A percentile compares a stretch with the other conserved stretches of the same genome.
Evolutionary conservation across 176 grass and related monocot genomes (phyloP).

Genomic region (Lolium perenne): DNA sequence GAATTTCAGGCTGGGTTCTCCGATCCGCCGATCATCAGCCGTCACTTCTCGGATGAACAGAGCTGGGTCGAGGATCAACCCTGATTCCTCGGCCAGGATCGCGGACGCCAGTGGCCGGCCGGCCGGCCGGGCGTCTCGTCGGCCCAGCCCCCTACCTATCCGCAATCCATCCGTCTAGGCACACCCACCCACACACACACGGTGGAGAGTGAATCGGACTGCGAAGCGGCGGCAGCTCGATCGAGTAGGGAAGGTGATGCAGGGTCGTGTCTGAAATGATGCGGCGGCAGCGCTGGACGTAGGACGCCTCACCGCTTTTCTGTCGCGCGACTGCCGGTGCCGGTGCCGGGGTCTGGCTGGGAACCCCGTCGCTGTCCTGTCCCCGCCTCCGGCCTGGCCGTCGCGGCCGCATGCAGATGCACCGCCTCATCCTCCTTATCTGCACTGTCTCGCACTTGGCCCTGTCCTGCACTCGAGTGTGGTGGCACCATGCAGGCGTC

Average conservation of each 20-base stretch:
- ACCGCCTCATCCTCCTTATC: conserved; percentile 26
- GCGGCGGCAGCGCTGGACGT: conserved; percentile 25
- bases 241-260: neutral
- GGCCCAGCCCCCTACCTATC: conserved; percentile 13
- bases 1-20: neutral
- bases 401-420: neutral
- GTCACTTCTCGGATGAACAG: neutral
- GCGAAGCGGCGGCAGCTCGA: neutral
- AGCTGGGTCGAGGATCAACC: neutral
- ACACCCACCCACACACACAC: neutral
- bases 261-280: conserved; percentile 38
- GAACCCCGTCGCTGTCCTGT: conserved; percentile 5
- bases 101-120: neutral
- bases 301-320: conserved; percentile 15
- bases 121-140: neutral
- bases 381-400: neutral
- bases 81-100: neutral
- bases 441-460: conserved; percentile 30
- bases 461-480: neutral
- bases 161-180: neutral
- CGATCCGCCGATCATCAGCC: neutral
- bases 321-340: conserved; percentile 14
- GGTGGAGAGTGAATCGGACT: conserved; percentile 26
- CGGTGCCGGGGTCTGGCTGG: conserved; percentile 21
- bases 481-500: neutral